Base-by-base conservation (phyloP, 805 yeast species). In the Metschnikowia peoriensis region DNA sequence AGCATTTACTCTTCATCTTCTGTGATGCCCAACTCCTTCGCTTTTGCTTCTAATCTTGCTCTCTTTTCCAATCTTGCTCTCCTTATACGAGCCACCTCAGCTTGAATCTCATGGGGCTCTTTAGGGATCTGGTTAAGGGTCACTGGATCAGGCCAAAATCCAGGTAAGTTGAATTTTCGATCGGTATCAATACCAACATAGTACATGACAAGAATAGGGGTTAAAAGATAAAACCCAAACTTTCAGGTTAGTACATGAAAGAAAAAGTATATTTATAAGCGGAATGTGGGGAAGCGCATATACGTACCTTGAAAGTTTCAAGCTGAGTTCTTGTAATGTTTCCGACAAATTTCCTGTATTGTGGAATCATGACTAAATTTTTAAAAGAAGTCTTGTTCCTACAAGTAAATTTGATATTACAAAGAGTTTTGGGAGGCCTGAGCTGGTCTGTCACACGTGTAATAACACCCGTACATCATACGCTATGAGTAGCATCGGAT, bases 71-170 rank as follows among this genome's bases (percentile, higher is more conserved):
- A 66, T 54, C 92, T 78, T 50, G 85, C 96, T 59, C 83, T 81
- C 66, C 85, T 83, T 79, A 92, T 86, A 66, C 97, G 82, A 14
- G 96, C 97, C 38, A 92, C 74, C 65, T 92, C 98, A 1, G 94
- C 93, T 66, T 89, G 86, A 54, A 92, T 89, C 66, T 92, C 97
- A 62, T 86, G 88, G 2, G 91, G 91, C 64, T 92, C 97, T 64
- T 91, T 92, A 2, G 98, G 98, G 37, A 92, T 85, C 70, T 89
- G 86, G 66, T 92, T 91, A 60, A 90, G 77, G 2, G 97, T 87
- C 41, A 88, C 87, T 41, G 97, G 97, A 67, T 91, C 97, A 2
- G 98, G 98, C 96, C 97, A 91, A 71, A 89, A 92, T 17, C 97
- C 97, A 8, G 96, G 96, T 45, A 91, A 85, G 65, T 90, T 89